These are phyloP conservation scores for Morella rubra DNA, from an alignment of 306 rosid species.

Conservation along the genomic window DNA sequence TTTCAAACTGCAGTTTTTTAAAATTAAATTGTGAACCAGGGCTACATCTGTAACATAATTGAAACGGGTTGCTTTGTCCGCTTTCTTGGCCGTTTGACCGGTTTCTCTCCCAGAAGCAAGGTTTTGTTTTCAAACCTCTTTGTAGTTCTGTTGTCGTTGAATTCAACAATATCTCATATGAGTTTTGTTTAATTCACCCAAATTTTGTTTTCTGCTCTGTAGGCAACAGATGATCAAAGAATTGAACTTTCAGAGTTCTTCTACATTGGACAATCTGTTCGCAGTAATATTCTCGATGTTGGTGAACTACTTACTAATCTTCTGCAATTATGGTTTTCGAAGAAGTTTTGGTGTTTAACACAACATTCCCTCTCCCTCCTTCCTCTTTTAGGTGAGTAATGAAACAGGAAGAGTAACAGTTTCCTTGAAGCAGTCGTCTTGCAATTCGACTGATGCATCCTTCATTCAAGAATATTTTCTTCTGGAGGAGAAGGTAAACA, in stretches of 20 bases:
- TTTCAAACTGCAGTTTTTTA: constrained; percentile 19
- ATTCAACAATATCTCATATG: neutral
- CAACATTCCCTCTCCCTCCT: neutral
- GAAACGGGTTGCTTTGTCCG: constrained; percentile 95
- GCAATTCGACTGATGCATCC: constrained; percentile 80
- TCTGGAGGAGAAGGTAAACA: constrained; percentile 71
- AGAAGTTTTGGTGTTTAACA: neutral
- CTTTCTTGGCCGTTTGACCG: constrained; percentile 88
- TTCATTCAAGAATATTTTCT: constrained; percentile 75
- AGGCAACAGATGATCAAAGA: constrained; percentile 76
- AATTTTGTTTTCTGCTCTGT: constrained; percentile 23
- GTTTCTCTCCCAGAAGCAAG: constrained; percentile 82
- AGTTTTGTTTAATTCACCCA: neutral
- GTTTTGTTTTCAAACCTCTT: constrained; percentile 27
- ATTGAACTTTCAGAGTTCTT: constrained; percentile 63
- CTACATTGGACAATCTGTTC: constrained; percentile 91
- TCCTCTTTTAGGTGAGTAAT: constrained; percentile 48
- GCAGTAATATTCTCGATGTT: constrained; percentile 67
- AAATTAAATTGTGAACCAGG: constrained; percentile 48
- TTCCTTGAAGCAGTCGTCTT: constrained; percentile 74
- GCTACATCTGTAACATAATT: constrained; percentile 81
- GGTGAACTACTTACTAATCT: constrained; percentile 42
- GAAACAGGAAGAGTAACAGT: constrained; percentile 72
- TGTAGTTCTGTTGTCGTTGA: neutral
- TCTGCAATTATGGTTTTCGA: constrained; percentile 11